These are phyloP conservation scores for Geotrichum macrosporum DNA, from an alignment of 1,139 yeast genomes.

Conservation along the genomic window DNA sequence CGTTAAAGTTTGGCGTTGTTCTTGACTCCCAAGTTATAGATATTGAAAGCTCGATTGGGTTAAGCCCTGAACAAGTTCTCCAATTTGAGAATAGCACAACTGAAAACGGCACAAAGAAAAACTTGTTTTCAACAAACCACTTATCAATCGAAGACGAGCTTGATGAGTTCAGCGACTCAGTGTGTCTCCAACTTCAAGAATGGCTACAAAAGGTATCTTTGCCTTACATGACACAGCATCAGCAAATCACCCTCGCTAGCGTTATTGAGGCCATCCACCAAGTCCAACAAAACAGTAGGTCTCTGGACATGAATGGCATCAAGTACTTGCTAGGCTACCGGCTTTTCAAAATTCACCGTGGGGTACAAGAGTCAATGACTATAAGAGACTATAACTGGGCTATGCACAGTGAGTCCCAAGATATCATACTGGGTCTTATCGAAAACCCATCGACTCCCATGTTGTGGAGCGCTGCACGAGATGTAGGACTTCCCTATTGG, in stretches of 20 bases:
- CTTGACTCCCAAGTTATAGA: slow-evolving; percentile 32
- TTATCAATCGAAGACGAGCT: slow-evolving; percentile 40
- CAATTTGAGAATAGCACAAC: slow-evolving; percentile 11
- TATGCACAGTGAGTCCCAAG: slow-evolving; percentile 73
- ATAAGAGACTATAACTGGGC: slow-evolving; percentile 91
- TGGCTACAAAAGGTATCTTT: slow-evolving; percentile 60
- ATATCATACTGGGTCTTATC: slow-evolving; percentile 55
- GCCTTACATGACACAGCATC: slow-evolving; percentile 85
- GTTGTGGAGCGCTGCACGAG: slow-evolving; percentile 58
- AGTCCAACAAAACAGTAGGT: slow-evolving; percentile 46
- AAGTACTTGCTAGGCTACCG: slow-evolving; percentile 70
- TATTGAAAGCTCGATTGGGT: slow-evolving; percentile 28
- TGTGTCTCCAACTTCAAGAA: slow-evolving; percentile 52
- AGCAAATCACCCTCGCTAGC: slow-evolving; percentile 75
- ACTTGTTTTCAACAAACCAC: slow-evolving; percentile 16
- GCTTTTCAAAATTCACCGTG: slow-evolving; percentile 55
- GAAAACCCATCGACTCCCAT: slow-evolving; percentile 43
- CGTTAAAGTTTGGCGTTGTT: slow-evolving; percentile 50
- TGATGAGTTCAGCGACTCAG: slow-evolving; percentile 43
- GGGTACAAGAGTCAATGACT: slow-evolving; percentile 48
- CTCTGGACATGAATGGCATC: slow-evolving; percentile 69
- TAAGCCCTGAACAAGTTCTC: slow-evolving; percentile 20
- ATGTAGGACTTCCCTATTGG: slow-evolving; percentile 74
- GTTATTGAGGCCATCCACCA: slow-evolving; percentile 61
- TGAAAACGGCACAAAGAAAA: slow-evolving; percentile 3